Evolutionary conservation across 1,284 basidiomycete species (phyloP), one percentile per base, ranked within the genome.

Genomic region (Microbotryum intermedium): DNA sequence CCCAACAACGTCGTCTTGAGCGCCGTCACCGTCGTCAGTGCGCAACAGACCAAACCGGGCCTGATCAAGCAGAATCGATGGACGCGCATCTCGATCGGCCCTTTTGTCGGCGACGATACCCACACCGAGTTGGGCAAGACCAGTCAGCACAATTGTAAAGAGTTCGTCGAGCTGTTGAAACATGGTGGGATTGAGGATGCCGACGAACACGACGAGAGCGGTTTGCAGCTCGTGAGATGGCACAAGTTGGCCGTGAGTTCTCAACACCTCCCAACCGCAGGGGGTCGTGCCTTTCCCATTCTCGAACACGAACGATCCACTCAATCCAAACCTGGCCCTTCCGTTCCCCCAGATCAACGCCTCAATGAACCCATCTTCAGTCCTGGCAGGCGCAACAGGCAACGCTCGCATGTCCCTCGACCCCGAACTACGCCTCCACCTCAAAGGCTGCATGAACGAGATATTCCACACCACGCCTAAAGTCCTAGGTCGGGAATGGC

Each of bases 161-260:
- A 61, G 23, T 72, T 78, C 28, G 70, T 71, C 6, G 30, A 62
- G 11, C 59, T 76, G 53, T 68, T 76, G 18, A 68, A 68, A 21
- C 65, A 62, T 5, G 76, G 74, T 7, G 74, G 74, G 9, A 73
- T 78, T 58, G 72, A 70, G 48, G 77, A 78, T 64, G 76, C 75
- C 7, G 75, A 77, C 64, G 66, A 64, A n/a, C 69, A 74, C 59
- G 63, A 70, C 23, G 76, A 77, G 55, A 61, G 67, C 26, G 73
- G 69, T 16, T 66, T 78, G 21, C 77, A 78, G 66, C 70, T 76
- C 47, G 73, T 77, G 4, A 70, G 77, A 7, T 78, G 77, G 77
- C 76, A 78, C 69, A 78, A 78, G 65, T 52, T 70, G n/a, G 68
- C 68, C 6, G 68, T 67, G 39, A 58, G 67, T 60, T 46, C 34